Conservation (phyloP, 2,329 filamentous ascomycete genomes). For the Trichoderma semiorbis region DNA sequence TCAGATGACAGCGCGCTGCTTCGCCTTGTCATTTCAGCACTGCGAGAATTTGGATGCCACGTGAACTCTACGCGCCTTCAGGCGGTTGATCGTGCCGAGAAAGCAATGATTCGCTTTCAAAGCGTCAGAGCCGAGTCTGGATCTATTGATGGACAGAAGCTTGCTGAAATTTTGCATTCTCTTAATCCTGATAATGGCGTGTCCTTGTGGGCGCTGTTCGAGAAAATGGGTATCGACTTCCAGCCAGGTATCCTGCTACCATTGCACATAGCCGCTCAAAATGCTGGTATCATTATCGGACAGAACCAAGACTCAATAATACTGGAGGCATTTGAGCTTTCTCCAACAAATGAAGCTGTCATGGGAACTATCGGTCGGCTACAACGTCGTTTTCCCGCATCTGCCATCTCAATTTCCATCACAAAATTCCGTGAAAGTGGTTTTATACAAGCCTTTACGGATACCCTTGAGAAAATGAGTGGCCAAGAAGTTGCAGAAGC, state of each 20-base stretch:
- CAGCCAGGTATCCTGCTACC: background rate
- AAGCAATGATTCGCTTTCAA: background rate
- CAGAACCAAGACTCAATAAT: background rate
- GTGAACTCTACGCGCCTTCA: background rate
- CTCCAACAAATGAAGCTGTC: background rate
- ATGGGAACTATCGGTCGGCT: background rate
- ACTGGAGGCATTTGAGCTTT: background rate
- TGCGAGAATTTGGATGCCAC: background rate
- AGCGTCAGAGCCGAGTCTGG: background rate
- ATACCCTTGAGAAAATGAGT: constrained; percentile 30
- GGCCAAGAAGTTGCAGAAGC: constrained; percentile 22
- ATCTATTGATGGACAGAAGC: background rate
- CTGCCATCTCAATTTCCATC: background rate
- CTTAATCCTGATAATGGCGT: background rate
- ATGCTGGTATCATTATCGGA: background rate
- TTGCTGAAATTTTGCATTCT: background rate
- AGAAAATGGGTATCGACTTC: background rate
- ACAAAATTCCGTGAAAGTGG: background rate
- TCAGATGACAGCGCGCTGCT: background rate
- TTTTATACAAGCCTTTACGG: background rate
- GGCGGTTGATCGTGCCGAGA: background rate
- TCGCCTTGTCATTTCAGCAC: background rate
- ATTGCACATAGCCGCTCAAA: background rate
- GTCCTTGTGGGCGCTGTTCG: background rate
- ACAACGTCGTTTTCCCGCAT: background rate